A percentile compares a stretch with the other conserved stretches of the same genome.
Evolutionary conservation across 2,329 filamentous ascomycete genomes (phyloP).

Genomic region (Xylaria sp.): DNA sequence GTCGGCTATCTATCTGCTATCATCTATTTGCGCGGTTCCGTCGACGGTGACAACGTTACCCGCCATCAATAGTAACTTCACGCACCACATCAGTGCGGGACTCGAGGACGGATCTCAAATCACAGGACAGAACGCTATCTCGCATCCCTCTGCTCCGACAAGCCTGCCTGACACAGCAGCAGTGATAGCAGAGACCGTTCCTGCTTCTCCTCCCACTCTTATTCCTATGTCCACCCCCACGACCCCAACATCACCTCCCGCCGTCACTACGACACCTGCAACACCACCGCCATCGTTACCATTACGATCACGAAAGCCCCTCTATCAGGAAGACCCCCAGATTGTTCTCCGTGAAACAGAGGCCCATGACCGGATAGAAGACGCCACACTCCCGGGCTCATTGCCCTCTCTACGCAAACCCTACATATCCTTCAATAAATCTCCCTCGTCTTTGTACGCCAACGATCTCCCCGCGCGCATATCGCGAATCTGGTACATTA

Average conservation of each 20-base stretch:
- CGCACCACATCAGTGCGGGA: conserved; percentile 90
- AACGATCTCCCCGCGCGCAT: conserved; percentile 82
- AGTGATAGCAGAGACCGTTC: conserved; percentile 33
- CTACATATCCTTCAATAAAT: conserved; percentile 85
- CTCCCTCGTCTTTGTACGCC: background rate
- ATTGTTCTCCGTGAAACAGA: conserved; percentile 53
- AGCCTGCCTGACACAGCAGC: conserved; percentile 53
- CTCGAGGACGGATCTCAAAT: conserved; percentile 81
- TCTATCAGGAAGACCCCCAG: conserved; percentile 15
- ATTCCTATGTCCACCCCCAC: background rate
- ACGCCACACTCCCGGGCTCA: conserved; percentile 83
- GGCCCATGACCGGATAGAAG: conserved; percentile 75
- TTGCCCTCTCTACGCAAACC: conserved; percentile 82
- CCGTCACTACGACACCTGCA: conserved; percentile 32
- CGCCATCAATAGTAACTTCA: conserved; percentile 94
- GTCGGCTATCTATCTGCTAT: conserved; percentile 88
- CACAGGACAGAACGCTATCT: conserved; percentile 92
- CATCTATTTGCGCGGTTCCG: conserved; percentile 86
- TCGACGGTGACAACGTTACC: conserved; percentile 82
- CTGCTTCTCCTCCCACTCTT: background rate
- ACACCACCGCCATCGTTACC: conserved; percentile 43
- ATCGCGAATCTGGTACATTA: conserved; percentile 93
- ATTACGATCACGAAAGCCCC: conserved; percentile 41
- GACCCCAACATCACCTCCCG: conserved; percentile 24
- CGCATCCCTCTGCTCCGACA: conserved; percentile 79